These are phyloP conservation scores for Rhododendron kiyosumense DNA, from an alignment of 148 eudicot genomes.

Conservation along the genomic window DNA sequence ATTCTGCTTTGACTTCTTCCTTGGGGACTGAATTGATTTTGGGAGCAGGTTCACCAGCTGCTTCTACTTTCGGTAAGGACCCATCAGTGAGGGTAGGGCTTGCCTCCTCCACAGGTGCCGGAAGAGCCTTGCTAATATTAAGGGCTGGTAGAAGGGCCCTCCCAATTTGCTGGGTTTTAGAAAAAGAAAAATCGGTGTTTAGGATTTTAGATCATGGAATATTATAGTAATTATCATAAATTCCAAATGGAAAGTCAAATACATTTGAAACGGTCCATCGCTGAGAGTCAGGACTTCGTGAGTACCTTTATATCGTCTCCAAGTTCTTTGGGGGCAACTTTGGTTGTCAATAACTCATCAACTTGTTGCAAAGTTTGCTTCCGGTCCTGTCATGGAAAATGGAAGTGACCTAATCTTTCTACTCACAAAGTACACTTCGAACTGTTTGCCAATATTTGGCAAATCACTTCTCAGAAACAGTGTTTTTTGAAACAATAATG, in stretches of 20 bases:
- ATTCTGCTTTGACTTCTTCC: slow-evolving; percentile 49
- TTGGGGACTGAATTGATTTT: slow-evolving; percentile 52
- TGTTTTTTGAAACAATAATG: not conserved
- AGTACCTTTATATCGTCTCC: slow-evolving; percentile 73
- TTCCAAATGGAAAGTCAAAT: not conserved
- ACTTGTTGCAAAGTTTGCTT: slow-evolving; percentile 69
- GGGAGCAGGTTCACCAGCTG: slow-evolving; percentile 32
- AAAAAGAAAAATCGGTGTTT: not conserved
- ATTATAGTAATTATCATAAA: not conserved
- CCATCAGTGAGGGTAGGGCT: slow-evolving; percentile 17
- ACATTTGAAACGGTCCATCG: not conserved
- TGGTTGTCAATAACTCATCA: slow-evolving; percentile 60
- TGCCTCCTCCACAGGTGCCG: slow-evolving; percentile 59
- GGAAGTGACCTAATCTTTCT: not conserved
- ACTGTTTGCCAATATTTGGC: not conserved
- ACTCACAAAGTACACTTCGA: not conserved
- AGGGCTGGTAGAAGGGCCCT: slow-evolving; percentile 65
- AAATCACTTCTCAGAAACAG: not conserved
- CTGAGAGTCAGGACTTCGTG: not conserved
- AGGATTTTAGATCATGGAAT: slow-evolving; percentile 2
- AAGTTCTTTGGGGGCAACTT: slow-evolving; percentile 82
- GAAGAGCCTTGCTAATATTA: slow-evolving; percentile 52
- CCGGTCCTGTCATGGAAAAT: slow-evolving; percentile 57
- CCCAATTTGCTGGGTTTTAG: slow-evolving; percentile 66
- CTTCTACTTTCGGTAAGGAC: slow-evolving; percentile 37